Evolutionary conservation across 2,329 filamentous ascomycete species (phyloP), one percentile per base, ranked within the genome.

Genomic region (Lanzia echinophila): DNA sequence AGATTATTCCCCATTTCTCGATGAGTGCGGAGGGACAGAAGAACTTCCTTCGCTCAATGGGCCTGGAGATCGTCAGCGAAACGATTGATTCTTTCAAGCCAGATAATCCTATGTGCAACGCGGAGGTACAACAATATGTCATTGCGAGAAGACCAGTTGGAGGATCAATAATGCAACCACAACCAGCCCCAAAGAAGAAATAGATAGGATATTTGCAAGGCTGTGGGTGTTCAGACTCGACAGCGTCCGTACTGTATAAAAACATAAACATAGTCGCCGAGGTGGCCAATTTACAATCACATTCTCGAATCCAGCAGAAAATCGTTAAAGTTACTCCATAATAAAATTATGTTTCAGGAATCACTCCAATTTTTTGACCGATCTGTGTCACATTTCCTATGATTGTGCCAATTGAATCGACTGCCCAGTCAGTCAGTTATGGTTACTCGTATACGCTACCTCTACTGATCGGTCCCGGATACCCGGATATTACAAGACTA

Each of bases 1-100:
- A 64, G 36, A 42, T 55, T 22, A 22, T 61, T 15, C 57, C 59
- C 5, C 60, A 57, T 5, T 56, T 63, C 6, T 57, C 62, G 60
- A 45, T 63, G 57, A 63, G 60, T 33, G 56, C 47, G 12, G 53
- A 58, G 17, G 61, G 62, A 13, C 58, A 63, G 20, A 51, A 50
- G 17, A 55, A 58, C 11, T 60, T 64, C 22, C 43, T 64, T 22
- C 45, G 48, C 7, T 60, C 57, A 6, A 62, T 64, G 58, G 62
- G 61, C 2, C 33, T 64, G 36, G 61, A 63, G 50, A 58, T 63
- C 20, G 56, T 64, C 32, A 59, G 59, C 31, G 56, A 63, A 34
- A 50, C 50, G 3, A 58, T 61, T 24, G 59, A 62, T 53, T 41
- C 41, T 17, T 63, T 63, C 47, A 58, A 63, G 24, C 61, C 62